Base-by-base conservation (phyloP, 1,139 yeast species). In the Blastobotrys arbuscula region DNA sequence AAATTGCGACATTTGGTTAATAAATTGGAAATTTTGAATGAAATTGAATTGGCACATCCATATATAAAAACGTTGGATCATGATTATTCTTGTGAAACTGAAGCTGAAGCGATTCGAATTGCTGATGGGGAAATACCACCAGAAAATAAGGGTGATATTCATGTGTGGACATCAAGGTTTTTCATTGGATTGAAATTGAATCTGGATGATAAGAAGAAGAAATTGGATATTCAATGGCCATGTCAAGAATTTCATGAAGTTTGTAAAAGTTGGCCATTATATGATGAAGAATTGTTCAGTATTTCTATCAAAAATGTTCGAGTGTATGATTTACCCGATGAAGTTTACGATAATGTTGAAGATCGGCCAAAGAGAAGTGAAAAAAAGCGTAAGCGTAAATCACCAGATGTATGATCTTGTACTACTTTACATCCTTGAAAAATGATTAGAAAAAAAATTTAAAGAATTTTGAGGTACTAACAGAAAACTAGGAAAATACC, bases 21-120 rank as follows among this genome's bases (percentile, higher is more conserved):
- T 59, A 92, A 89, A 63, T 73, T 92, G 45, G 98, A 92, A 63
- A 72, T 77, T 2, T 70, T 81, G 9, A 82, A 79, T 3, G 95
- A 95, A 0, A 78, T 94, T 26, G 80, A 75, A 45, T 56, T 87
- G 33, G 97, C 97, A 0, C 97, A 90, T 67, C 98, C 98, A 0
- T 92, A 79, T 65, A 84, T 85, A 33, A 87, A 89, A 60, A 81
- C 83, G 3, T 84, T 88, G 63, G 82, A 77, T 47, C 73, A 77
- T 49, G 68, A 77, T 8, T 83, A 75, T 60, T 63, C 75, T 26
- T 77, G 79, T 59, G 68, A 73, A 15, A 74, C 71, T n/a, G 80
- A 77, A 3, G 79, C 75, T 15, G 78, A 80, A 50, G 76, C 78
- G 2, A 70, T 73, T 39, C 71, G 73, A 26, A 74, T 84, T 19